Evolutionary conservation across 2,329 filamentous ascomycete genomes (phyloP).

Genomic region (Ophiosphaerella herpotricha): DNA sequence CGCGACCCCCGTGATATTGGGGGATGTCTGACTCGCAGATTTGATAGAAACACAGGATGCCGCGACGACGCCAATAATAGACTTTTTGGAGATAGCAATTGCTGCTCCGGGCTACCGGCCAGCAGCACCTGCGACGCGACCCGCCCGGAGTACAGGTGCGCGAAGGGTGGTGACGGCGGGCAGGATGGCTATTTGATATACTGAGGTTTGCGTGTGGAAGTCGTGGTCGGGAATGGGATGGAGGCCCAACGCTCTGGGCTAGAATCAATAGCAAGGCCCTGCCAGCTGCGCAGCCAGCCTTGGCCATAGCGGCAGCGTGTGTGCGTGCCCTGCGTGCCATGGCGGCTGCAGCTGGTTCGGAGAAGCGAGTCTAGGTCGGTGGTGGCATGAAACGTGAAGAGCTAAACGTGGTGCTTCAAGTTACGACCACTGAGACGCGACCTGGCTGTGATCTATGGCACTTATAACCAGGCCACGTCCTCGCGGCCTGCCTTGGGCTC

Average conservation of each 20-base stretch:
- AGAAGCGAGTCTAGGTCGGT: constrained; percentile 11
- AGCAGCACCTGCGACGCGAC: no score
- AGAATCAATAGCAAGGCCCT: no score
- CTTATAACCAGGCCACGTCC: constrained; percentile 10
- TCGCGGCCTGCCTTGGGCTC: constrained; percentile 9
- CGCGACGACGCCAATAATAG: background rate
- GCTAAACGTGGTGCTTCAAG: constrained; percentile 29
- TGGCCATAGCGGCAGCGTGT: no score
- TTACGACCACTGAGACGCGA: constrained; percentile 26
- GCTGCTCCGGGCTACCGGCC: background rate
- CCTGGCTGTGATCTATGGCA: background rate
- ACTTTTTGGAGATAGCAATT: background rate
- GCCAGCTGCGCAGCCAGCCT: no score
- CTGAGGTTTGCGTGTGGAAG: no score
- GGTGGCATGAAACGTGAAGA: constrained; percentile 27
- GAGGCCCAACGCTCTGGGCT: no score
- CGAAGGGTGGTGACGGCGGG: no score
- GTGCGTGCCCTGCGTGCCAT: constrained; percentile 5
- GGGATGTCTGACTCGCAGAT: background rate
- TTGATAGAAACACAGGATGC: background rate
- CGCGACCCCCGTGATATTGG: background rate
- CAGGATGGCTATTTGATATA: no score
- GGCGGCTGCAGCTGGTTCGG: constrained; percentile 10
- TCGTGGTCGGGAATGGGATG: no score
- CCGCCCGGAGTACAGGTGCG: no score